Evolutionary conservation across 2,329 filamentous ascomycete genomes (phyloP).

Genomic region (Epichloe gansuensis): DNA sequence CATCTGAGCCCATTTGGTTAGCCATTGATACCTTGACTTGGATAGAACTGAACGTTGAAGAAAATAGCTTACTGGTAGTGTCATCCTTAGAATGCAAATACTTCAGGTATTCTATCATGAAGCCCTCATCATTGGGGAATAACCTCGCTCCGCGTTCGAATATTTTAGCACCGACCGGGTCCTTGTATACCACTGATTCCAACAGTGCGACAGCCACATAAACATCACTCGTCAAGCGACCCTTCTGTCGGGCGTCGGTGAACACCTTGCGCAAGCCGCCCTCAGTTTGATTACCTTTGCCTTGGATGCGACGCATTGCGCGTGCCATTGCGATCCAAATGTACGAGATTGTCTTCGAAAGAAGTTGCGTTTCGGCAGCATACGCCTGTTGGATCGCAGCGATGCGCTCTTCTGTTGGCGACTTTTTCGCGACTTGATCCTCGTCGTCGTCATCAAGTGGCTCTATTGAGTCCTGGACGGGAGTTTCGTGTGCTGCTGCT

Average conservation of each 20-base stretch:
- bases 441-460: constrained; percentile 41
- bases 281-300: constrained; percentile 50
- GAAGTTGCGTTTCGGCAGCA: constrained; percentile 57
- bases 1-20: constrained; percentile 45
- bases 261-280: constrained; percentile 87
- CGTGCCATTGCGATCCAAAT: constrained; percentile 93
- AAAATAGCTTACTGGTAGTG: constrained; percentile 62
- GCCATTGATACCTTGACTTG: not conserved
- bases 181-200: constrained; percentile 93
- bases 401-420: constrained; percentile 53
- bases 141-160: constrained; percentile 89
- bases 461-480: constrained; percentile 27
- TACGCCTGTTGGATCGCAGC: constrained; percentile 53
- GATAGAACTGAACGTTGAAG: not conserved
- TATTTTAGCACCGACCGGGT: constrained; percentile 83
- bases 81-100: constrained; percentile 88
- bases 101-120: constrained; percentile 92
- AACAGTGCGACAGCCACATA: constrained; percentile 89
- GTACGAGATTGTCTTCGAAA: constrained; percentile 79
- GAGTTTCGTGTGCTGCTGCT: constrained; percentile 27
- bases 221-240: constrained; percentile 83
- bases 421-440: constrained; percentile 28
- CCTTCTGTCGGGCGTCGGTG: constrained; percentile 73
- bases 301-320: constrained; percentile 87
- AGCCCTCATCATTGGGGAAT: constrained; percentile 86